Evolutionary conservation across 352 stramenopile genomes (phyloP).

Genomic region (Globisporangium ultimum): DNA sequence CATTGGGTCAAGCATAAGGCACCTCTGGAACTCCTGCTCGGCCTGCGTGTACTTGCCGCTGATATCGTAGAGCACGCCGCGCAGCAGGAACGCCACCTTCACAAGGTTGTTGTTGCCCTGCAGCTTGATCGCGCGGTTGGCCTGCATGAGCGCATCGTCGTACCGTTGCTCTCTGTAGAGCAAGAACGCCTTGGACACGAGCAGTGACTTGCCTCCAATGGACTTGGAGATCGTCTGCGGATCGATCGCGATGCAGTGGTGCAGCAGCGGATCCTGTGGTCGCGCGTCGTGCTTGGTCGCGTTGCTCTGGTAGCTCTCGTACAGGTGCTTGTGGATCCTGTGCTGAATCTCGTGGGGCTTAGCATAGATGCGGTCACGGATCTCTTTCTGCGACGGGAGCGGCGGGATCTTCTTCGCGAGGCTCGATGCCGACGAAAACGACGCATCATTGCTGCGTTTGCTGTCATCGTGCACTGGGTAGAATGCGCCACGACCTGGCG

Average conservation of each 20-base stretch:
- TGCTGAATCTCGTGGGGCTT: slow-evolving; percentile 65
- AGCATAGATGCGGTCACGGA: slow-evolving; percentile 60
- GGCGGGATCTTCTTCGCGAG: slow-evolving; percentile 45
- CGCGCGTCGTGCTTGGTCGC: slow-evolving; percentile 32
- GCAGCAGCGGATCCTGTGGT: slow-evolving; percentile 58
- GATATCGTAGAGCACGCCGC: slow-evolving; percentile 54
- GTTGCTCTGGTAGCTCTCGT: slow-evolving; percentile 34
- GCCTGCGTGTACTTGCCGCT: slow-evolving; percentile 36
- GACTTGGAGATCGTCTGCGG: slow-evolving; percentile 30
- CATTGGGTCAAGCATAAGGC: slow-evolving; percentile 35
- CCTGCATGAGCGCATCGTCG: slow-evolving; percentile 52
- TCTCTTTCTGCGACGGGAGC: slow-evolving; percentile 52
- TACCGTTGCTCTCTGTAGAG: slow-evolving; percentile 56
- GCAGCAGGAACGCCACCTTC: slow-evolving; percentile 57
- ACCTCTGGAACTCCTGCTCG: slow-evolving; percentile 44
- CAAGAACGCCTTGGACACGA: slow-evolving; percentile 51
- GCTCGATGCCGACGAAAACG: slow-evolving; percentile 4
- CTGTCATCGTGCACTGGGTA: background rate
- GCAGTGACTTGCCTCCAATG: slow-evolving; percentile 27
- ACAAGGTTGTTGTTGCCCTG: slow-evolving; percentile 63
- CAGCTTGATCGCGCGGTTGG: slow-evolving; percentile 44
- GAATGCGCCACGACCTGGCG: slow-evolving; percentile 14
- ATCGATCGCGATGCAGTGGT: slow-evolving; percentile 64
- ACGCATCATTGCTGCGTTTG: slow-evolving; percentile 1
- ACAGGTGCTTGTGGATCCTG: slow-evolving; percentile 57